A percentile compares a stretch with the other conserved stretches of the same genome.
Conservation (phyloP, 768 basidiomycete species). For the Lentinula sp. region DNA sequence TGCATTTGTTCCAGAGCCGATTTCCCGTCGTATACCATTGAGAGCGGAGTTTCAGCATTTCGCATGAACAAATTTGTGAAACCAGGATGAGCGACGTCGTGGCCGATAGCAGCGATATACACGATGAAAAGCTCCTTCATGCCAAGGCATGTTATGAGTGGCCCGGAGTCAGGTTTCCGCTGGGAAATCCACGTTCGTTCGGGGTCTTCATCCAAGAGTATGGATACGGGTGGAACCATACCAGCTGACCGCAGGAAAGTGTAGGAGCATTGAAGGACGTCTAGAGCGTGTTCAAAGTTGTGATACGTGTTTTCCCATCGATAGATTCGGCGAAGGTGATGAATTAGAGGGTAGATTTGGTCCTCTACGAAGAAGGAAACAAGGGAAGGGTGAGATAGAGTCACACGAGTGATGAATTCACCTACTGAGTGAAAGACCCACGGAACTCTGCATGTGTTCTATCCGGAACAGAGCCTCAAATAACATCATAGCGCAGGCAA, state of each 20-base stretch:
- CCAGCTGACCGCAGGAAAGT: slow-evolving; percentile 75
- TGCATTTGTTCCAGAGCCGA: slow-evolving; percentile 94
- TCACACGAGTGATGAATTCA: slow-evolving; percentile 8
- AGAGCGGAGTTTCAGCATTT: slow-evolving; percentile 89
- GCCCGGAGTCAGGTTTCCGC: slow-evolving; percentile 29
- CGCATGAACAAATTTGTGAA: slow-evolving; percentile 94
- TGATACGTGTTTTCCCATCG: slow-evolving; percentile 91
- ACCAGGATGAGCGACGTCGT: slow-evolving; percentile 97
- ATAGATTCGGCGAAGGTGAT: slow-evolving; percentile 88
- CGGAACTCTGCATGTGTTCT: slow-evolving; percentile 57
- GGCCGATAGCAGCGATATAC: slow-evolving; percentile 90
- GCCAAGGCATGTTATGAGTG: slow-evolving; percentile 36
- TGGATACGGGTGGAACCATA: slow-evolving; percentile 72
- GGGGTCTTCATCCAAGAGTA: slow-evolving; percentile 46
- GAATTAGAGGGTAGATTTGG: slow-evolving; percentile 71
- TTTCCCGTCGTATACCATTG: slow-evolving; percentile 81
- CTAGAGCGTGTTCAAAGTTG: slow-evolving; percentile 95
- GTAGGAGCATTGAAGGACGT: slow-evolving; percentile 92
- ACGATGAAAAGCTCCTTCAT: slow-evolving; percentile 78
- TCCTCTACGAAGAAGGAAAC: slow-evolving; percentile 33
- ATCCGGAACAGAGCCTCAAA: slow-evolving; percentile 83
- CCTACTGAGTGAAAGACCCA: slow-evolving; percentile 56
- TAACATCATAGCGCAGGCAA: slow-evolving; percentile 75
- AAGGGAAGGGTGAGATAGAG: slow-evolving; percentile 13
- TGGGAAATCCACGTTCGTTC: slow-evolving; percentile 35